phyloP scores from a whole-genome alignment of 2,329 filamentous ascomycete species.

The Shiraia sp. region DNA sequence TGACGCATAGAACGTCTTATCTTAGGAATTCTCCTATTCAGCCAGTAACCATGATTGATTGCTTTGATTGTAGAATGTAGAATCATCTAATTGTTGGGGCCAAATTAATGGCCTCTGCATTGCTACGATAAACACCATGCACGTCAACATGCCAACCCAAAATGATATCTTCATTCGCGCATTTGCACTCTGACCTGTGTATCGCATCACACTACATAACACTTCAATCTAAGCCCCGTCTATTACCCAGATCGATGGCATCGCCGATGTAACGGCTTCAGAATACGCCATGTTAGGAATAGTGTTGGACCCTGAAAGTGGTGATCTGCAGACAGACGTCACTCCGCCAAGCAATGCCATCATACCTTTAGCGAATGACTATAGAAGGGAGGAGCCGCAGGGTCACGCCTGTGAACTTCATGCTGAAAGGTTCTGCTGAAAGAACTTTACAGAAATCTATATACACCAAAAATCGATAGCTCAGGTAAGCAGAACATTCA shows the following conservation, averaged over 20 bases:
- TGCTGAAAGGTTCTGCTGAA: background rate
- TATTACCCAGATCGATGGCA: slow-evolving; percentile 10
- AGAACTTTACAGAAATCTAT: no score
- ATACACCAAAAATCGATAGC: background rate
- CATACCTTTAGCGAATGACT: slow-evolving; percentile 13
- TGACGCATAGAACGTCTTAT: no score
- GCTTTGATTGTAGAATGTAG: no score
- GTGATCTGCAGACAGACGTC: slow-evolving; percentile 21
- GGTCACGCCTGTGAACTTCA: slow-evolving; percentile 4
- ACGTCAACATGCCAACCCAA: slow-evolving; percentile 49
- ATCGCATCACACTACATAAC: no score
- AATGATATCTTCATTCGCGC: no score
- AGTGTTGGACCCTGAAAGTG: slow-evolving; percentile 20
- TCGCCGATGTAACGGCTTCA: slow-evolving; percentile 20
- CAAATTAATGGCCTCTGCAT: no score
- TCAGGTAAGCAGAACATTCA: background rate
- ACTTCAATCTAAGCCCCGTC: background rate
- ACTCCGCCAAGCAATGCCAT: slow-evolving; percentile 31
- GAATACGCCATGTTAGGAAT: slow-evolving; percentile 6
- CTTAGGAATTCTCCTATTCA: no score
- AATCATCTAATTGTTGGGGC: no score
- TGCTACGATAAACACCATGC: no score
- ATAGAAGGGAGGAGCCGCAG: slow-evolving; percentile 13
- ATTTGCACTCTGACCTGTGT: no score
- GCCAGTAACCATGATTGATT: no score